Base-by-base conservation (phyloP, 768 basidiomycete genomes). In the Coprinellus aureogranulatus region DNA sequence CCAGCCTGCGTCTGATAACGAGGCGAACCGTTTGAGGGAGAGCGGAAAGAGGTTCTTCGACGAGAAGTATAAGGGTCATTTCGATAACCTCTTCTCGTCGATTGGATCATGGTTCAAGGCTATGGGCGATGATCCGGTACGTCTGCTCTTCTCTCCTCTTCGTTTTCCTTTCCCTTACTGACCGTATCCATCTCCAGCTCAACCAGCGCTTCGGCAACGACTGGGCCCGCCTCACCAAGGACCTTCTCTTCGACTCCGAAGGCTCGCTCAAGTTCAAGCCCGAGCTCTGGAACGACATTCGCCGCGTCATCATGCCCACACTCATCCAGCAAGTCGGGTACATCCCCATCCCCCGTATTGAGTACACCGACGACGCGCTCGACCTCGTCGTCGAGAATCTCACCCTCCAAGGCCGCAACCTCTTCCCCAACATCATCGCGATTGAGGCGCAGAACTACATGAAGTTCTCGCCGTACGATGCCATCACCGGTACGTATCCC, bases 321-420 rank as follows among this genome's bases (percentile, higher is more conserved):
- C 70, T 96, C 37, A 84, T 94, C 63, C 80, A 89, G 37, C 80
- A 90, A 84, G 77, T 89, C 50, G 88, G 88, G 22, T 89, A 92
- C 64, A 68, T 95, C 54, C 94, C 94, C 6, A 95, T 98, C 62
- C 96, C 96, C 0, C 88, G 94, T 34, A 85, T 94, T 68, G 95
- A 97, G 72, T 98, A 97, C 75, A 88, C 89, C 34, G 93, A 96
- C 71, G 88, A 92, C 52, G 67, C 79, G 5, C 74, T 95, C 59
- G 95, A 97, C 64, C 81, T 97, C 44, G 91, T 96, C 57, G 85
- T 98, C 61, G 96, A 98, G 79, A 98, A 96, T 70, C 81, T 98
- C 31, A 89, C 90, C 1, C 79, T 95, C 18, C 87, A 90, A 59
- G 92, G 92, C 9, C 84, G 87, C 41, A 96, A 98, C 74, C 74